Evolutionary conservation across 495 filamentous ascomycete species (phyloP).

Genomic region (Penicillium samsonianum): DNA sequence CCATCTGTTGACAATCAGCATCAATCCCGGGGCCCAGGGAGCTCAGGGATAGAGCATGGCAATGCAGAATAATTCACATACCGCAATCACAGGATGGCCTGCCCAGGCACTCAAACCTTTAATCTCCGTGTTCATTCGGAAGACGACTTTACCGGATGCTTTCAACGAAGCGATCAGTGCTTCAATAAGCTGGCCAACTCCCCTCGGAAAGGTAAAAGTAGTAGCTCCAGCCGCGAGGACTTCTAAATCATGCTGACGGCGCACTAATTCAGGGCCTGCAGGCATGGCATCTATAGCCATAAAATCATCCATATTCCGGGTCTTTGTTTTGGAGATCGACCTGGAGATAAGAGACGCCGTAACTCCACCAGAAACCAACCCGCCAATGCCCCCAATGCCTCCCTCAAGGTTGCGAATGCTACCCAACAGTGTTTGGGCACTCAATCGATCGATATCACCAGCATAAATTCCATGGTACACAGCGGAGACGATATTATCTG

Average conservation of each 20-base stretch:
- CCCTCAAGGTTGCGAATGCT: conserved; percentile 53
- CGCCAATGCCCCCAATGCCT: conserved; percentile 10
- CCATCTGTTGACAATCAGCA: conserved; percentile 2
- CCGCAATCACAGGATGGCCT: background rate
- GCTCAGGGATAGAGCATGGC: background rate
- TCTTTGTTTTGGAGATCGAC: conserved; percentile 7
- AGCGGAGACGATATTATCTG: conserved; percentile 76
- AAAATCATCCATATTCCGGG: conserved; percentile 31
- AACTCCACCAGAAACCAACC: conserved; percentile 24
- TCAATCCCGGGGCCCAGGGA: background rate
- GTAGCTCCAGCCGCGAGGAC: conserved; percentile 37
- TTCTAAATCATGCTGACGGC: conserved; percentile 6
- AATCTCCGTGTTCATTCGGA: conserved; percentile 28
- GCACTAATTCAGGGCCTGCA: conserved; percentile 13
- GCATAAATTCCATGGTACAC: conserved; percentile 91
- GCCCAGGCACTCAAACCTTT: background rate
- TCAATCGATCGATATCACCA: conserved; percentile 83
- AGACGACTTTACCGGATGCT: conserved; percentile 33
- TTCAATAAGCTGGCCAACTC: conserved; percentile 38
- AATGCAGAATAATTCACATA: conserved; percentile 2
- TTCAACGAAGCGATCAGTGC: conserved; percentile 28
- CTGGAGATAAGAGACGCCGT: conserved; percentile 19
- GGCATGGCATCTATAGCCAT: conserved; percentile 24
- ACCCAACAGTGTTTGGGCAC: conserved; percentile 63
- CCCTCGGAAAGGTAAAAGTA: conserved; percentile 53